Evolutionary conservation across 106 monocot species (phyloP).

Genomic region (Dendrobium catenatum): DNA sequence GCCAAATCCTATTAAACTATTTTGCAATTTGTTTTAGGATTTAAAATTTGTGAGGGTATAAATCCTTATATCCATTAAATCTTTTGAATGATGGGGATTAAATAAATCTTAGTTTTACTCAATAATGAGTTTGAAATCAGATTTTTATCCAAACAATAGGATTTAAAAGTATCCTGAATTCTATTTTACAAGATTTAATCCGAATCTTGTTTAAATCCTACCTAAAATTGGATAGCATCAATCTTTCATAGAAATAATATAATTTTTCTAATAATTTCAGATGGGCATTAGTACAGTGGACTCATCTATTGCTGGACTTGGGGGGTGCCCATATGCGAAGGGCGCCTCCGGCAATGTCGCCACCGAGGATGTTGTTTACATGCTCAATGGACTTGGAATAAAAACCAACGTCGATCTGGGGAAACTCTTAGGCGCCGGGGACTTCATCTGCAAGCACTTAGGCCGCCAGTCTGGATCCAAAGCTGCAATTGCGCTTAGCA

Average conservation of each 20-base stretch:
- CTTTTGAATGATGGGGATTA: too few species aligned
- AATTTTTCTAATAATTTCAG: background rate
- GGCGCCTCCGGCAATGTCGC: slow-evolving; percentile 7
- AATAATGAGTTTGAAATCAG: too few species aligned
- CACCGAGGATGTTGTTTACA: slow-evolving; percentile 10
- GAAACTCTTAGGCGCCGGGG: slow-evolving; percentile 5
- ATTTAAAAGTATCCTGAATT: too few species aligned
- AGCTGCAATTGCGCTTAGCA: slow-evolving; percentile 5
- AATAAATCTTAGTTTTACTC: too few species aligned
- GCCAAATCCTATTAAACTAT: too few species aligned
- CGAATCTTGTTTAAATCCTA: too few species aligned
- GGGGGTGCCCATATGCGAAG: slow-evolving; percentile 10
- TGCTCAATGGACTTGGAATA: slow-evolving; percentile 11
- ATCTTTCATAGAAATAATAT: background rate
- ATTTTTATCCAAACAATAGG: too few species aligned
- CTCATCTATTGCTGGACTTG: slow-evolving; percentile 7
- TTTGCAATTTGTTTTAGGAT: too few species aligned
- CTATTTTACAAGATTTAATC: too few species aligned
- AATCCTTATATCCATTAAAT: too few species aligned
- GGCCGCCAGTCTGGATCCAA: slow-evolving; percentile 9
- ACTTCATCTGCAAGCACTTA: slow-evolving; percentile 11
- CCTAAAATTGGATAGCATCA: background rate
- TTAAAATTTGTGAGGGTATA: too few species aligned
- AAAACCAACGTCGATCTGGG: background rate
- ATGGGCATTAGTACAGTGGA: slow-evolving; percentile 11